These are phyloP conservation scores for Hypoxylon sp. DNA, from an alignment of 2,329 filamentous ascomycete genomes.

Conservation along the genomic window DNA sequence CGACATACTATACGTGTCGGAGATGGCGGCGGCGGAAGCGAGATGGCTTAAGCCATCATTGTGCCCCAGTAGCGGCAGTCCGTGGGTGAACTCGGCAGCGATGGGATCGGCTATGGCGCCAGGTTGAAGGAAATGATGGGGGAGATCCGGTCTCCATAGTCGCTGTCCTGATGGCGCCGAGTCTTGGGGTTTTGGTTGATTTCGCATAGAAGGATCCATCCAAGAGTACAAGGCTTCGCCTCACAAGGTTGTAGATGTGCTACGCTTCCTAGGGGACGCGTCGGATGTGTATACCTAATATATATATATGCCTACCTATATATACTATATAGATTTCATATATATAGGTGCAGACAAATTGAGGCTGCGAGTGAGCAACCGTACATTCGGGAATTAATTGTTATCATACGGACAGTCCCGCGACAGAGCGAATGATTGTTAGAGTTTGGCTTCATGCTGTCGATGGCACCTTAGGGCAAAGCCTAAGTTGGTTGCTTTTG, in stretches of 20 bases:
- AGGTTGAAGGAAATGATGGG: constrained; percentile 38
- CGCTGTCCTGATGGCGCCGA: constrained; percentile 10
- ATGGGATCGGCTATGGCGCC: background rate
- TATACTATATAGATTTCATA: background rate
- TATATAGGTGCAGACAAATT: background rate
- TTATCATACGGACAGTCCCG: background rate
- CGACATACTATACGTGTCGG: constrained; percentile 26
- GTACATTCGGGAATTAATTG: background rate
- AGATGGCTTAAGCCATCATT: constrained; percentile 32
- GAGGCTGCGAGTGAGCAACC: background rate
- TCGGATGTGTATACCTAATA: background rate
- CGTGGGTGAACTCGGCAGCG: constrained; percentile 7
- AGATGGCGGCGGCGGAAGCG: constrained; percentile 38
- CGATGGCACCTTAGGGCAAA: background rate
- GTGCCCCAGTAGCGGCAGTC: constrained; percentile 10
- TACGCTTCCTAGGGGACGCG: constrained; percentile 3
- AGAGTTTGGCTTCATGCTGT: background rate
- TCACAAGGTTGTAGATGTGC: background rate
- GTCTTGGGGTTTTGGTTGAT: constrained; percentile 5
- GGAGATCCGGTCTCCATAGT: constrained; percentile 36
- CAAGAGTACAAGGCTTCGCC: background rate
- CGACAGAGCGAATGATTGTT: background rate
- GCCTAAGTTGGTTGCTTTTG: background rate
- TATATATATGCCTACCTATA: background rate
- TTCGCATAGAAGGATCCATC: constrained; percentile 37